Percentiles rank a stretch among this genome's conserved stretches.
Conservation (phyloP, 1,139 yeast species). For the Taphrina populina region DNA sequence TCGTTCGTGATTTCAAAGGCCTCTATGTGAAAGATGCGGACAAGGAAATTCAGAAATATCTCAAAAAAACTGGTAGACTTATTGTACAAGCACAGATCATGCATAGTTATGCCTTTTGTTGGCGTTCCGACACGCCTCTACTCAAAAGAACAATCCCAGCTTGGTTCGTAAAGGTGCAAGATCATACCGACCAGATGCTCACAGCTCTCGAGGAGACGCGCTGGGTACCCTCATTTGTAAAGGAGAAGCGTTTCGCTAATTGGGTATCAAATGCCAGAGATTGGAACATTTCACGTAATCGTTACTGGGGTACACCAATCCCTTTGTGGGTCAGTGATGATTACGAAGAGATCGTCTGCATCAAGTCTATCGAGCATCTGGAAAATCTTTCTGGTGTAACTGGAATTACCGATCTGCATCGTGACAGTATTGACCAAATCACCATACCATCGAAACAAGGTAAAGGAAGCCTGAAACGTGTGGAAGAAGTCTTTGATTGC, state of each 20-base stretch:
- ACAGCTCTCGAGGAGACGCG: constrained; percentile 78
- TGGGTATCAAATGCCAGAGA: constrained; percentile 99
- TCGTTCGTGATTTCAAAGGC: constrained; percentile 74
- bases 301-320: constrained; percentile 99
- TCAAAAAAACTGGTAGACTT: constrained; percentile 74
- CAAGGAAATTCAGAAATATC: constrained; percentile 76
- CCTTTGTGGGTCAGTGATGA: constrained; percentile 98
- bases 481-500: constrained; percentile 98
- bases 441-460: constrained; percentile 93
- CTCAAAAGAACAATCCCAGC: constrained; percentile 96
- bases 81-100: constrained; percentile 76
- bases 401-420: constrained; percentile 84
- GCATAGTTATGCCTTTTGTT: constrained; percentile 98
- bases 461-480: constrained; percentile 80
- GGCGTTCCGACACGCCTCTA: constrained; percentile 99
- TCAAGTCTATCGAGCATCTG: constrained; percentile 86
- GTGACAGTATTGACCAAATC: constrained; percentile 85
- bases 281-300: constrained; percentile 96
- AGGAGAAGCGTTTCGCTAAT: constrained; percentile 92
- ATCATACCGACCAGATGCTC: constrained; percentile 84
- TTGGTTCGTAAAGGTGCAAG: constrained; percentile 92
- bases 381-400: constrained; percentile 75
- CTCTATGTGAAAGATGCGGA: constrained; percentile 94
- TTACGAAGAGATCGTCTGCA: constrained; percentile 84
- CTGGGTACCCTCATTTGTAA: constrained; percentile 91